Conservation (phyloP, 441 rosid species). For the Populus hybrid region DNA sequence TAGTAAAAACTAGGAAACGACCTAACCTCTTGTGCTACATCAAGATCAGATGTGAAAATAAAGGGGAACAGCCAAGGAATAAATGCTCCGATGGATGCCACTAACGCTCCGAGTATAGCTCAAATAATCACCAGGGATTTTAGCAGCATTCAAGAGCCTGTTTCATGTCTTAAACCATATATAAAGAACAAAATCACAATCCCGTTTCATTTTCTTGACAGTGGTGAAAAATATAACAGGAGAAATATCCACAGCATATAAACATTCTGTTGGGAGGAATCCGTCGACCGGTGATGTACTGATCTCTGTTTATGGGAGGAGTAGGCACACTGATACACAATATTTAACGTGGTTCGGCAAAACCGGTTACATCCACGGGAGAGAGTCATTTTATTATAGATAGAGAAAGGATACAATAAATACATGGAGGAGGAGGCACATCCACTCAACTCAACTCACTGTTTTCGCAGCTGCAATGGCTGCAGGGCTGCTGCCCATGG, state of each 20-base stretch:
- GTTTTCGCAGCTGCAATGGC: too few species aligned
- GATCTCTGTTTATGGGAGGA: too few species aligned
- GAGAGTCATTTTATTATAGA: too few species aligned
- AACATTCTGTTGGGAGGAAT: too few species aligned
- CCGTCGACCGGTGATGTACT: too few species aligned
- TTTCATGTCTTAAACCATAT: conserved; percentile 22
- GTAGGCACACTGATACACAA: too few species aligned
- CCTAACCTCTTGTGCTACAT: conserved; percentile 61
- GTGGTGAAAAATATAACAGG: background rate
- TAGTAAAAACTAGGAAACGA: background rate
- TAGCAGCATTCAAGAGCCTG: conserved; percentile 77
- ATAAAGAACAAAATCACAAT: background rate
- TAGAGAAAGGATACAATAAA: too few species aligned
- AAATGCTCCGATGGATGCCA: conserved; percentile 59
- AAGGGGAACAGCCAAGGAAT: conserved; percentile 74
- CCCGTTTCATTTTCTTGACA: background rate
- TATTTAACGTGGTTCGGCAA: too few species aligned
- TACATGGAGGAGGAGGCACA: too few species aligned
- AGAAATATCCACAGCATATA: background rate
- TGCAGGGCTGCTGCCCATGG: too few species aligned
- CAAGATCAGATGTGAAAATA: conserved; percentile 65
- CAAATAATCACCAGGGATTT: conserved; percentile 85
- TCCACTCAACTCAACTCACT: too few species aligned
- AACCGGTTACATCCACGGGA: too few species aligned
- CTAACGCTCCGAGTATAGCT: conserved; percentile 56